Percentiles rank a stretch among this genome's conserved stretches.
phyloP scores from a whole-genome alignment of 345 rosid species.

The Rhodomyrtus tomentosa region DNA sequence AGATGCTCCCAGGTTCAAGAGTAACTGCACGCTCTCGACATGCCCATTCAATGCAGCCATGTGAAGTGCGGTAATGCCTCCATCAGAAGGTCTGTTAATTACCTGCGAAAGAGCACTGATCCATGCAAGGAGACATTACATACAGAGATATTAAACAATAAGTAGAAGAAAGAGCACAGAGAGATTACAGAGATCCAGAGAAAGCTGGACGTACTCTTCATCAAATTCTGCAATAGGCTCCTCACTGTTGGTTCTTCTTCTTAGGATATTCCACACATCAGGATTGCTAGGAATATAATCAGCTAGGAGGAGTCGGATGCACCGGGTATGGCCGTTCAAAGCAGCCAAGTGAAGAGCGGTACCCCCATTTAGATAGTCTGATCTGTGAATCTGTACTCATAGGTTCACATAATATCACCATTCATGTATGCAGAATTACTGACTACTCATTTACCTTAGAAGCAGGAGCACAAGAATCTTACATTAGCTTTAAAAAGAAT shows the following conservation, averaged over 20 bases:
- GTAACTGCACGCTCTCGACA: conserved; percentile 67
- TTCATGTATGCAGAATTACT: neutral
- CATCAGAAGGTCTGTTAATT: conserved; percentile 81
- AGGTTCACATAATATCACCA: conserved; percentile 5
- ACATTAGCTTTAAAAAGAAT: conserved; percentile 90
- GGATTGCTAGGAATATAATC: conserved; percentile 74
- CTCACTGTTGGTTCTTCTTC: conserved; percentile 14
- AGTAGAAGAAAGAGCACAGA: neutral
- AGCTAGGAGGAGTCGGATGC: conserved; percentile 81
- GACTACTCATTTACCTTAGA: neutral
- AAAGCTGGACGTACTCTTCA: conserved; percentile 23
- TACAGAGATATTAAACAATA: neutral
- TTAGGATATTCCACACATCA: conserved; percentile 37
- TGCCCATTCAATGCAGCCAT: conserved; percentile 94
- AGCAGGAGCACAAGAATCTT: conserved; percentile 13
- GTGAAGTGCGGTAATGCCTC: conserved; percentile 90
- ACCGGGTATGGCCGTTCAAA: conserved; percentile 77
- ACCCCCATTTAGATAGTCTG: conserved; percentile 91
- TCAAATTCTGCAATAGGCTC: conserved; percentile 43
- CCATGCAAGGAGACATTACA: neutral
- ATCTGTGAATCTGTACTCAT: conserved; percentile 59
- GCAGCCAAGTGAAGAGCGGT: conserved; percentile 95
- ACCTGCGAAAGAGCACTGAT: conserved; percentile 52
- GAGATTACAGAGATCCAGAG: neutral
- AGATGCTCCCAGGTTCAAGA: conserved; percentile 84